phyloP scores from a whole-genome alignment of 2,329 filamentous ascomycete species.

The Sarocladium brachiariae region DNA sequence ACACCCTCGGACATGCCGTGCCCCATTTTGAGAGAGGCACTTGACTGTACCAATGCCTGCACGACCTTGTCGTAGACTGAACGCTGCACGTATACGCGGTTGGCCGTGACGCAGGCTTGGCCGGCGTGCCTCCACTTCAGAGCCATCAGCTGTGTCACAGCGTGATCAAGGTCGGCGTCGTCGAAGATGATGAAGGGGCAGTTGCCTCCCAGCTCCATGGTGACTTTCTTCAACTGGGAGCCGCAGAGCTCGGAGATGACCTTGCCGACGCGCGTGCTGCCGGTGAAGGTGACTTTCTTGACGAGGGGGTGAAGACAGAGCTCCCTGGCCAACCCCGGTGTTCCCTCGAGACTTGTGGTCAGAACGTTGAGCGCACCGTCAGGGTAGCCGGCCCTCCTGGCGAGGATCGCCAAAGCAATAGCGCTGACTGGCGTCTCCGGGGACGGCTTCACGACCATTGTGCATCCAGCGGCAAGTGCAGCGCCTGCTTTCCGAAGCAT shows the following conservation, averaged over 20 bases:
- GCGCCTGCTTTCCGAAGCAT: constrained; percentile 39
- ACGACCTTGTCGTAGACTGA: constrained; percentile 57
- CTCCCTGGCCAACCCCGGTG: constrained; percentile 36
- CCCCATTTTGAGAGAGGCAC: constrained; percentile 49
- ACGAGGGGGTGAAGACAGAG: constrained; percentile 38
- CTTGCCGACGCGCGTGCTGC: constrained; percentile 62
- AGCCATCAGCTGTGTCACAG: constrained; percentile 52
- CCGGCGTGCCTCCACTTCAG: constrained; percentile 68
- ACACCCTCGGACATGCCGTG: constrained; percentile 44
- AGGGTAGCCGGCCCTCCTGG: constrained; percentile 65
- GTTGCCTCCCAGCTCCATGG: constrained; percentile 67
- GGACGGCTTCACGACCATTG: constrained; percentile 67
- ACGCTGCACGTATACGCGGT: constrained; percentile 53
- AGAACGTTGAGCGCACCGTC: constrained; percentile 58
- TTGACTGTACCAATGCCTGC: constrained; percentile 43
- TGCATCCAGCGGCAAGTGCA: constrained; percentile 65
- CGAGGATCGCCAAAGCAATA: constrained; percentile 61
- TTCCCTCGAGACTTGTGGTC: constrained; percentile 37
- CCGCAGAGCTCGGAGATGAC: constrained; percentile 56
- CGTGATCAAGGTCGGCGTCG: constrained; percentile 61
- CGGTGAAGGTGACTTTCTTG: constrained; percentile 70
- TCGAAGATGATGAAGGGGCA: constrained; percentile 59
- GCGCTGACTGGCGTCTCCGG: constrained; percentile 69
- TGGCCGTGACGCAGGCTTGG: constrained; percentile 64
- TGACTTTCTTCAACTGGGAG: constrained; percentile 56